Conservation (phyloP, 176 grass and related monocot genomes). For the Aegilops sharonensis region DNA sequence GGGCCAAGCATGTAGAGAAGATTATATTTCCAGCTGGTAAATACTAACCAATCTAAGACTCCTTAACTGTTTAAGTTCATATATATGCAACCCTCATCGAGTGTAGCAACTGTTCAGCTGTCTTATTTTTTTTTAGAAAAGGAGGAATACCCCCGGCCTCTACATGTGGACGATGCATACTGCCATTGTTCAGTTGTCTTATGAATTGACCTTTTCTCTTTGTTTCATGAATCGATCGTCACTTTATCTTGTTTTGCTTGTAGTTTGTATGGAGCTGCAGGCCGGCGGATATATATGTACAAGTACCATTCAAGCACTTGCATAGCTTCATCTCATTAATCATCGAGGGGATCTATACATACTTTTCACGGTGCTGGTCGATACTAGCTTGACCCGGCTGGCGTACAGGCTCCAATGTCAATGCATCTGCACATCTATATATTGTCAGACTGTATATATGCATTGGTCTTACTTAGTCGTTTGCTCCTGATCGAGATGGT, state of each 20-base stretch:
- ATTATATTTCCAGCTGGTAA: not conserved
- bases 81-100: not conserved
- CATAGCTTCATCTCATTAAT: not conserved
- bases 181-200: not conserved
- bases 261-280: not conserved
- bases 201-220: not conserved
- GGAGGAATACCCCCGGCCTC: too few relatives aligned
- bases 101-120: not conserved
- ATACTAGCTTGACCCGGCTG: too few relatives aligned
- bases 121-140: not conserved
- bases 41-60: too few relatives aligned
- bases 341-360: not conserved
- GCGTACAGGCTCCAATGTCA: too few relatives aligned
- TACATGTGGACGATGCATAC: too few relatives aligned
- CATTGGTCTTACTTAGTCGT: too few relatives aligned
- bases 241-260: not conserved
- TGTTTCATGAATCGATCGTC: not conserved
- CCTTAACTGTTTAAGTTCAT: not conserved
- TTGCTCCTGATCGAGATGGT: too few relatives aligned
- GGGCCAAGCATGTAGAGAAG: slow-evolving; percentile 77
- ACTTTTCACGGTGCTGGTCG: not conserved
- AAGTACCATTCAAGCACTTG: not conserved
- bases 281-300: not conserved
- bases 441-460: too few relatives aligned
- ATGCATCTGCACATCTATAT: too few relatives aligned